Base-by-base conservation (phyloP, 1,284 basidiomycete species). In the Irpex rosettiformis region DNA sequence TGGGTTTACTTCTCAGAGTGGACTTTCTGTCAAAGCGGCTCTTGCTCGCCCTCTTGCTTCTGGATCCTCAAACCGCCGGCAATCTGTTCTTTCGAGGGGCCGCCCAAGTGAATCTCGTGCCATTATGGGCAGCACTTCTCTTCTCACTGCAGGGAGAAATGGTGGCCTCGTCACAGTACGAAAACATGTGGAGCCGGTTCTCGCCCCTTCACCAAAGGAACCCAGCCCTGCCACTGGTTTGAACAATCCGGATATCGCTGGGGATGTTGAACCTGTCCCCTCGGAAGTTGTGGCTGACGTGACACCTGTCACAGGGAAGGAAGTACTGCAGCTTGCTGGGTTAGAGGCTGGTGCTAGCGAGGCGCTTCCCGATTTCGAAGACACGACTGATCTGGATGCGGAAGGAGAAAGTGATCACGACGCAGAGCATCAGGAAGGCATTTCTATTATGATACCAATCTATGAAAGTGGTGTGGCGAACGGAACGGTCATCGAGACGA, bases 1-100 rank as follows among this genome's bases (percentile, higher is more conserved):
- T 45, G 66, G 75, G n/a, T 55, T 62, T 11, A 10, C 69, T 53
- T 58, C 55, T 22, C 30, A 37, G 4, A 54, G 52, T 29, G 52
- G 52, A 11, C 29, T 54, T 16, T 22, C 30, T 6, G 30, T 29
- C 27, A 54, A 54, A 54, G 29, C 52, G 1, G 18, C 30, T 8
- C 21, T 54, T 8, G 29, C 37, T n/a, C 16, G 30, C n/a, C 45
- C n/a, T 18, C 7, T 48, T 10, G 30, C 25, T 13, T 21, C 43
- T 18, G 22, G 22, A 13, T 21, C 43, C 16, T 47, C 43, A 8
- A 47, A 21, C 2, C 43, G 18, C 21, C 43, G 43, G 10, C 43
- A 24, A 3, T 18, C 22, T 13, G 43, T 47, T 11, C 43, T 21
- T 7, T 48, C 28, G 24, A 33, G 27, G 21, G 47, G 13, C 13